A percentile compares a stretch with the other conserved stretches of the same genome.
phyloP scores from a whole-genome alignment of 805 yeast species.

The Candida mattraensis region DNA sequence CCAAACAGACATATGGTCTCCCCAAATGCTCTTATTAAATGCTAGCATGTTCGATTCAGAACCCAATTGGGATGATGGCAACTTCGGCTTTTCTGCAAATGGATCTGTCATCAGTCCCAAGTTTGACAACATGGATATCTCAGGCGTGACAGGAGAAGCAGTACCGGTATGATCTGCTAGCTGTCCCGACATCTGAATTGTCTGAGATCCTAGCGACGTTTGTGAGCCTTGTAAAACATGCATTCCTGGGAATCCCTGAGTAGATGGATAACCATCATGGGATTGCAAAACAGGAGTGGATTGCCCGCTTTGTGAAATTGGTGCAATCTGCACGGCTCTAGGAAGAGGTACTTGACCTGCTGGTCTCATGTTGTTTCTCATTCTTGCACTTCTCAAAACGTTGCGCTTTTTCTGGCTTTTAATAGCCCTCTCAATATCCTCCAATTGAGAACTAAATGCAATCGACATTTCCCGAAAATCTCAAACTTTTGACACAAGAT shows the following conservation, averaged over 20 bases:
- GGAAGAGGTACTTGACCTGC: neutral
- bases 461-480: neutral
- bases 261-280: too few relatives aligned
- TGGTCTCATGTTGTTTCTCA: neutral
- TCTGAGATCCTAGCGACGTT: too few relatives aligned
- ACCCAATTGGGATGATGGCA: neutral
- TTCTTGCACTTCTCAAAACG: neutral
- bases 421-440: slow-evolving; percentile 14
- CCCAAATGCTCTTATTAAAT: slow-evolving; percentile 24
- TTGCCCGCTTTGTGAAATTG: too few relatives aligned
- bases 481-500: neutral
- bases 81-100: neutral
- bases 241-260: too few relatives aligned
- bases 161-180: too few relatives aligned
- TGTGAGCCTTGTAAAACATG: too few relatives aligned
- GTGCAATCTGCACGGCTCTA: too few relatives aligned
- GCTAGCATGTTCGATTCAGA: neutral
- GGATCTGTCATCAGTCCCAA: too few relatives aligned
- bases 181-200: too few relatives aligned
- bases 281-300: too few relatives aligned
- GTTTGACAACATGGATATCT: too few relatives aligned
- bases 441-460: slow-evolving; percentile 15
- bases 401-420: slow-evolving; percentile 1
- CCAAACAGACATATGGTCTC: slow-evolving; percentile 28
- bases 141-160: too few relatives aligned